Evolutionary conservation across 371 early-diverging fungal genomes (phyloP).

Genomic region (Chytridiales sp.): DNA sequence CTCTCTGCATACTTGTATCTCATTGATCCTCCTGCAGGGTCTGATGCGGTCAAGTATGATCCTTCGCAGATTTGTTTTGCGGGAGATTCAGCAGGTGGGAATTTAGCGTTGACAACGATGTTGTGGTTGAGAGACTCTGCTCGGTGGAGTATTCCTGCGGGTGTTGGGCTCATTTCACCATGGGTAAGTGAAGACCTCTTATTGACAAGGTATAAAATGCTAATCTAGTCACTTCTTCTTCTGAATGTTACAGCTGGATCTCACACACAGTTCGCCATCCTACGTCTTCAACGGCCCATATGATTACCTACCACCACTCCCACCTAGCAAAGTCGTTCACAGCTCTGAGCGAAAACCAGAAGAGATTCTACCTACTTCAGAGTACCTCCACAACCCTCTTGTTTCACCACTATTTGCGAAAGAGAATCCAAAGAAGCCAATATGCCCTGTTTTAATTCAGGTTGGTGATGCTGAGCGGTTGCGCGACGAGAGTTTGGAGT

Average conservation of each 20-base stretch:
- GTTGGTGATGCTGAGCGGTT: slow-evolving; percentile 60
- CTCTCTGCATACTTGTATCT: slow-evolving; percentile 75
- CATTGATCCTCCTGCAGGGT: slow-evolving; percentile 52
- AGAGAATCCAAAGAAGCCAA: slow-evolving; percentile 15
- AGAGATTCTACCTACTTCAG: no score
- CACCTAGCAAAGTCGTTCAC: not conserved
- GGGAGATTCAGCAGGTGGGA: slow-evolving; percentile 81
- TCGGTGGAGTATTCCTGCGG: slow-evolving; percentile 45
- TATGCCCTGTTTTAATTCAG: slow-evolving; percentile 62
- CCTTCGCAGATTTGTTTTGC: slow-evolving; percentile 30
- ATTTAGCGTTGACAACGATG: slow-evolving; percentile 31
- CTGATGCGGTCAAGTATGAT: slow-evolving; percentile 41
- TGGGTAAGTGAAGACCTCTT: slow-evolving; percentile 61
- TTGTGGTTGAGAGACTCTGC: slow-evolving; percentile 46
- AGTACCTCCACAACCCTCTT: slow-evolving; percentile 29
- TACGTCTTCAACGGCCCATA: slow-evolving; percentile 51
- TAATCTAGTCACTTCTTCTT: no score
- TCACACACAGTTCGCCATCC: slow-evolving; percentile 58
- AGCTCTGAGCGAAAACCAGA: no score
- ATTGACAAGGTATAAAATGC: no score
- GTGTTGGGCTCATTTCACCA: slow-evolving; percentile 53
- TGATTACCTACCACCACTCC: slow-evolving; percentile 22
- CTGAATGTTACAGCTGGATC: slow-evolving; percentile 61
- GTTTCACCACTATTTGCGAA: slow-evolving; percentile 36
- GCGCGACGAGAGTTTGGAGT: slow-evolving; percentile 54